These are phyloP conservation scores for Kwoniella europaea DNA, from an alignment of 768 basidiomycete species.

Conservation along the genomic window DNA sequence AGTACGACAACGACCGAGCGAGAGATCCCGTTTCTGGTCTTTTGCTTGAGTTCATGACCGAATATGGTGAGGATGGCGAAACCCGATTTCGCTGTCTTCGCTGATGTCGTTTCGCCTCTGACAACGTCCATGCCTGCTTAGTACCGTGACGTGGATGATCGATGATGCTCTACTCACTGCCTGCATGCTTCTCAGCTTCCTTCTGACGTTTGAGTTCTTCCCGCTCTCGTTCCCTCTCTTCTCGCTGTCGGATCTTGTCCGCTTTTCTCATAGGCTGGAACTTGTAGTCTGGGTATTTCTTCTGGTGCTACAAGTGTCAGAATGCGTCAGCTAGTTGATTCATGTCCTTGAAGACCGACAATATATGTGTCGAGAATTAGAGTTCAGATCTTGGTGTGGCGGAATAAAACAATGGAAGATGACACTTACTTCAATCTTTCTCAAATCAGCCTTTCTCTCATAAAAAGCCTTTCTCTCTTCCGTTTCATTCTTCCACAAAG, in stretches of 20 bases:
- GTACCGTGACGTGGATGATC: too few relatives aligned
- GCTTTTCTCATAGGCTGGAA: conserved; percentile 54
- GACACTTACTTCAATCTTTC: conserved; percentile 58
- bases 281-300: conserved; percentile 54
- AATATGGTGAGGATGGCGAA: conserved; percentile 26
- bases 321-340: not conserved
- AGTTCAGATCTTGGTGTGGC: too few relatives aligned
- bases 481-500: conserved; percentile 69
- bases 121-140: not conserved
- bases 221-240: conserved; percentile 45
- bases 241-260: conserved; percentile 46
- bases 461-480: conserved; percentile 61
- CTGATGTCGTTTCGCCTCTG: conserved; percentile 25
- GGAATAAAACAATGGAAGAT: too few relatives aligned
- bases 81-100: conserved; percentile 5
- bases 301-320: conserved; percentile 39
- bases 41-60: not conserved
- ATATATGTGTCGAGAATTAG: too few relatives aligned
- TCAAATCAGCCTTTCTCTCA: conserved; percentile 48
- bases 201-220: conserved; percentile 39
- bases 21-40: conserved; percentile 14
- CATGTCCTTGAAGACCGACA: not conserved
- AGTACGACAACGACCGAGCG: conserved; percentile 15
- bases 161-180: conserved; percentile 12
- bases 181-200: conserved; percentile 11